Percentiles rank a stretch among this genome's conserved stretches.
phyloP scores from a whole-genome alignment of 1,284 basidiomycete species.

The Fereydounia khargensis region DNA sequence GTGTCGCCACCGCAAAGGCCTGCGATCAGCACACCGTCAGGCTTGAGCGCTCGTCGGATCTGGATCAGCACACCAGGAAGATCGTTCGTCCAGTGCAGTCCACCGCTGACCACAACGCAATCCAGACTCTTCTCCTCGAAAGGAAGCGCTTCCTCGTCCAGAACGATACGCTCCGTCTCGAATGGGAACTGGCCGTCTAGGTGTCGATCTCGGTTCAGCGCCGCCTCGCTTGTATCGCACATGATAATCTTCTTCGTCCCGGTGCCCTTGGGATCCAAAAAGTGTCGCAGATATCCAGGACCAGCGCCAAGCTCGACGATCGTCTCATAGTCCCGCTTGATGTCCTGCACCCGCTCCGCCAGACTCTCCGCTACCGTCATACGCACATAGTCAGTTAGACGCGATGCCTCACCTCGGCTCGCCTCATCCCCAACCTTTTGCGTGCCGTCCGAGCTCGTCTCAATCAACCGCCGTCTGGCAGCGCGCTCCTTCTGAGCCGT shows the following conservation, averaged over 20 bases:
- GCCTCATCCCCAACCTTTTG: conserved; percentile 18
- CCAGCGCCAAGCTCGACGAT: conserved; percentile 91
- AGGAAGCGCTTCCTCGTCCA: conserved; percentile 53
- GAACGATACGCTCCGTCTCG: conserved; percentile 44
- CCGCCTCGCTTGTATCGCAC: conserved; percentile 72
- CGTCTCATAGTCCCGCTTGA: conserved; percentile 76
- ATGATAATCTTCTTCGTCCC: conserved; percentile 70
- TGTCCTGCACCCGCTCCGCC: conserved; percentile 82
- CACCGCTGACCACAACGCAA: conserved; percentile 84
- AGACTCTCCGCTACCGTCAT: conserved; percentile 86
- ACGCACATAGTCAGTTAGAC: conserved; percentile 85
- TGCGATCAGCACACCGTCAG: conserved; percentile 91
- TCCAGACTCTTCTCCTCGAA: conserved; percentile 78
- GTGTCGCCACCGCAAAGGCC: conserved; percentile 95
- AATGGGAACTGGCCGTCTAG: conserved; percentile 38
- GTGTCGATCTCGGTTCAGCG: conserved; percentile 36
- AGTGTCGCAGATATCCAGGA: conserved; percentile 84
- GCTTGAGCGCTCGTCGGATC: conserved; percentile 77
- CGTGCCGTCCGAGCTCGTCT: conserved; percentile 14
- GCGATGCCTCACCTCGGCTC: conserved; percentile 61
- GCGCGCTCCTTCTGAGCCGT: conserved; percentile 76
- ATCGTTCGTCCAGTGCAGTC: conserved; percentile 97
- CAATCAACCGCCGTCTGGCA: conserved; percentile 64
- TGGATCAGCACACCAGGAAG: conserved; percentile 89
- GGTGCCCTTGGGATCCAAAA: conserved; percentile 72